A percentile compares a stretch with the other conserved stretches of the same genome.
These are phyloP conservation scores for Coemansia sp. DNA, from an alignment of 192 early-diverging fungal genomes.

Conservation along the genomic window DNA sequence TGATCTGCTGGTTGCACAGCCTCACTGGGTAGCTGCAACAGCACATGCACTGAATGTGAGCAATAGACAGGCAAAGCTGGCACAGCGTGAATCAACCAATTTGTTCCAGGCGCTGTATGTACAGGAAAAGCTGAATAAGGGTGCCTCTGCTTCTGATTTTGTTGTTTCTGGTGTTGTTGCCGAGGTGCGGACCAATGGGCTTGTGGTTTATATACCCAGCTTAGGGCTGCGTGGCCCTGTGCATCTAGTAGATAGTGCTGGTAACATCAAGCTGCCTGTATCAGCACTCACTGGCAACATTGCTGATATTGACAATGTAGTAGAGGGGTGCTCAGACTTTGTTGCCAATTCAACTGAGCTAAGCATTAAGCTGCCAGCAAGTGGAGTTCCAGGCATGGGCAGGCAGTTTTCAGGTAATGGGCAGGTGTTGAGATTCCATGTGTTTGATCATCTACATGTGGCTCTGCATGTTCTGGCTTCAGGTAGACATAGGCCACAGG, in stretches of 20 bases:
- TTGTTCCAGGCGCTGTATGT: constrained; percentile 71
- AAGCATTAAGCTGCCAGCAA: constrained; percentile 21
- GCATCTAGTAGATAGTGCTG: constrained; percentile 59
- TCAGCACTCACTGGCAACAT: constrained; percentile 55
- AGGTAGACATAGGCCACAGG: constrained; percentile 58
- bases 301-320: constrained; percentile 44
- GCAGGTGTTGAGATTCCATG: constrained; percentile 44
- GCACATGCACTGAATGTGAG: constrained; percentile 62
- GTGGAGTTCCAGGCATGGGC: constrained; percentile 13
- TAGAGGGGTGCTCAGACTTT: constrained; percentile 53
- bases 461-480: constrained; percentile 57
- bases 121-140: constrained; percentile 47
- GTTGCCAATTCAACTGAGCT: constrained; percentile 25
- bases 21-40: constrained; percentile 29
- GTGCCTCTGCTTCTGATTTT: too few species aligned
- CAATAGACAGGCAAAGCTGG: constrained; percentile 69
- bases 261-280: constrained; percentile 53
- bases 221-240: constrained; percentile 71
- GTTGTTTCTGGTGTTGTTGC: constrained; percentile 64
- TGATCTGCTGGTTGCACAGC: constrained; percentile 3
- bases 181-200: constrained; percentile 67
- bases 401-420: too few species aligned
- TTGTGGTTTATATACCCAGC: constrained; percentile 48
- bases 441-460: constrained; percentile 66
- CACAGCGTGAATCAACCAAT: constrained; percentile 73